A percentile compares a stretch with the other conserved stretches of the same genome.
These are phyloP conservation scores for Nannochloropsis oceanica DNA, from an alignment of 108 stramenopile genomes.

Conservation along the genomic window DNA sequence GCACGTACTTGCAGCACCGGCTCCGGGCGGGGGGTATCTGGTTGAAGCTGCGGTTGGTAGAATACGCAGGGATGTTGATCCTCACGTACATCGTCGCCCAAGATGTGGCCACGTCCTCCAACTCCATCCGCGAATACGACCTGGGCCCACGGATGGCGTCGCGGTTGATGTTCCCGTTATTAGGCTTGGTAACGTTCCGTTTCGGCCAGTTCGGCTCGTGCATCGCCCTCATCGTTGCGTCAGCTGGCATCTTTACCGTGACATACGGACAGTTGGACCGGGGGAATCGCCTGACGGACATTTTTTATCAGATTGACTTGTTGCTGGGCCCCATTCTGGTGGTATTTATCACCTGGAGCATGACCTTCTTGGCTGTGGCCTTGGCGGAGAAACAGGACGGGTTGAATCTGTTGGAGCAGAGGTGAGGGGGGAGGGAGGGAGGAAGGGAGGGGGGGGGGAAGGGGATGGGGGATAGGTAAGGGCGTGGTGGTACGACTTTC, in stretches of 20 bases:
- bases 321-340: not conserved
- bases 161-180: not conserved
- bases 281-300: not conserved
- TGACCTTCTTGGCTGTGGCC: not conserved
- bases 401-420: not conserved
- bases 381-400: not conserved
- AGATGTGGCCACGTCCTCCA: not conserved
- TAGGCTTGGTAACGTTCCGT: not conserved
- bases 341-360: not conserved
- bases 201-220: not conserved
- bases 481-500: no score
- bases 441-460: not conserved
- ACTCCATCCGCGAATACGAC: not conserved
- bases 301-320: not conserved
- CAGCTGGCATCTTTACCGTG: not conserved
- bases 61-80: not conserved
- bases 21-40: not conserved
- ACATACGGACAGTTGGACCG: not conserved
- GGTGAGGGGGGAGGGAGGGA: not conserved
- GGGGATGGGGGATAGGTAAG: not conserved
- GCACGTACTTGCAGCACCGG: not conserved
- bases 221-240: not conserved
- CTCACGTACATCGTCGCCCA: not conserved
- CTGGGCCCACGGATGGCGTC: not conserved
- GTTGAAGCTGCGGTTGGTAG: not conserved